phyloP scores from a whole-genome alignment of 371 early-diverging fungal genomes.

The Mucor velutinosus region DNA sequence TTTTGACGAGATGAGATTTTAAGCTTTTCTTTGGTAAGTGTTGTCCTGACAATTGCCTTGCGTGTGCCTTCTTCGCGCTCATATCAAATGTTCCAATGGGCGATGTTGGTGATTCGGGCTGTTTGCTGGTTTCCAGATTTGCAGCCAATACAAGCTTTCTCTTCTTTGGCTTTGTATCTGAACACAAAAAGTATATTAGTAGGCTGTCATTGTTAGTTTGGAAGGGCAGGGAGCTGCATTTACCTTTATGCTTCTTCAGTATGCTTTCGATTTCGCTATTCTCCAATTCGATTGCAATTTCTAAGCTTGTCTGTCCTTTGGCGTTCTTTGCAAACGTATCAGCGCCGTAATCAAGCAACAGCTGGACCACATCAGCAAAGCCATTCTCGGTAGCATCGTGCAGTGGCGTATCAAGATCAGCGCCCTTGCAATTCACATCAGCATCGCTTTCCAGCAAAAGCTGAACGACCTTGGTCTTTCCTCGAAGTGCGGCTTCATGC shows the following conservation, averaged over 20 bases:
- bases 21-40: conserved; percentile 45
- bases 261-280: conserved; percentile 38
- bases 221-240: not conserved
- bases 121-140: conserved; percentile 1
- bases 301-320: conserved; percentile 57
- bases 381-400: conserved; percentile 82
- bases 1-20: conserved; percentile 17
- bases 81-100: conserved; percentile 13
- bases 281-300: conserved; percentile 57
- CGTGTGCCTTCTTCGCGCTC: conserved; percentile 30
- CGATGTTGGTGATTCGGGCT: conserved; percentile 22
- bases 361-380: conserved; percentile 39
- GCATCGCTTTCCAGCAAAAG: conserved; percentile 75
- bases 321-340: conserved; percentile 49
- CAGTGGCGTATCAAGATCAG: conserved; percentile 75
- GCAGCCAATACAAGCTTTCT: conserved; percentile 33
- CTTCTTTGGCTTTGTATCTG: conserved; percentile 26
- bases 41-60: conserved; percentile 38
- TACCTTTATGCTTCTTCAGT: conserved; percentile 20
- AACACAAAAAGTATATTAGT: not conserved
- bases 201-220: not conserved
- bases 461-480: conserved; percentile 61
- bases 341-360: conserved; percentile 52
- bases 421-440: conserved; percentile 69
- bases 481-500: conserved; percentile 77